Percentiles rank a stretch among this genome's conserved stretches.
Conservation (phyloP, 805 yeast genomes). For the Candida silvatica region DNA sequence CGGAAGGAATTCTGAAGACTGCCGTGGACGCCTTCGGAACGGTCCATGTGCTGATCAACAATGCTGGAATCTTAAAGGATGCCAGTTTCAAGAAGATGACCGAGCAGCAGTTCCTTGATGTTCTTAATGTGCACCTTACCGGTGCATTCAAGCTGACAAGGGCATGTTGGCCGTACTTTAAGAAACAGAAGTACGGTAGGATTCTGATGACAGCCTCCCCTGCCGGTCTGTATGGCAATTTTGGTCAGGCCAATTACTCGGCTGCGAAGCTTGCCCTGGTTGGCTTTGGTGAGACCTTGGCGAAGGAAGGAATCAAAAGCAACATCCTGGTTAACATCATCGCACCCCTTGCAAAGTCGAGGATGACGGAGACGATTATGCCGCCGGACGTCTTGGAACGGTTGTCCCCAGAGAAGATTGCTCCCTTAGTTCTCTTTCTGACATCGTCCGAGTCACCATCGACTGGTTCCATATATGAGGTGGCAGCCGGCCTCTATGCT, state of each 20-base stretch:
- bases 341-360: slow-evolving; percentile 91
- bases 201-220: slow-evolving; percentile 93
- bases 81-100: slow-evolving; percentile 80
- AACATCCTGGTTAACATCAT: slow-evolving; percentile 80
- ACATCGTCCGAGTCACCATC: slow-evolving; percentile 57
- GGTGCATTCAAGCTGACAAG: slow-evolving; percentile 81
- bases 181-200: slow-evolving; percentile 80
- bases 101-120: slow-evolving; percentile 69
- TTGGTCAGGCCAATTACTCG: slow-evolving; percentile 93
- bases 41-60: slow-evolving; percentile 82
- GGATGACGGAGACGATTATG: slow-evolving; percentile 89
- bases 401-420: slow-evolving; percentile 79
- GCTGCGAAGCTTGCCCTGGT: slow-evolving; percentile 88
- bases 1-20: slow-evolving; percentile 76
- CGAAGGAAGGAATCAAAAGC: slow-evolving; percentile 84
- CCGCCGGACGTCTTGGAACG: slow-evolving; percentile 79
- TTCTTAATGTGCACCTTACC: slow-evolving; percentile 78
- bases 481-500: slow-evolving; percentile 89
- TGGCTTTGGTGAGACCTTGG: slow-evolving; percentile 89
- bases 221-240: slow-evolving; percentile 94
- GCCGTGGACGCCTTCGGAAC: slow-evolving; percentile 84
- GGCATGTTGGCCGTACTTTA: slow-evolving; percentile 90
- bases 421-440: slow-evolving; percentile 82
- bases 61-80: slow-evolving; percentile 93
- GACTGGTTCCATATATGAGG: slow-evolving; percentile 76